phyloP scores from a whole-genome alignment of 495 filamentous ascomycete species.

The Xylaria nigripes region DNA sequence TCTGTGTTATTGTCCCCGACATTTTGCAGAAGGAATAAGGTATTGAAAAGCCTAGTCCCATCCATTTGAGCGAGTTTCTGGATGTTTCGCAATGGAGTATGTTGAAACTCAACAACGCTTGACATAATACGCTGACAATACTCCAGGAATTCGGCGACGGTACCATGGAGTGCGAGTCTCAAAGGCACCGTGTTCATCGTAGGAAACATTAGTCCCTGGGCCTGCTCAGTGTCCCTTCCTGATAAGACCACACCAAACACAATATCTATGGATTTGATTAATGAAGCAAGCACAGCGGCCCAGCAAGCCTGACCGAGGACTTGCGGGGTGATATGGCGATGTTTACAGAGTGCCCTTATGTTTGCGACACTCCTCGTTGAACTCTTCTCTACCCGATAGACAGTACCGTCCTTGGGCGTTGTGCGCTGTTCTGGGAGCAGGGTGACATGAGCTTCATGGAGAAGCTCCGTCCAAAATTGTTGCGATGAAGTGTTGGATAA shows the following conservation, averaged over 20 bases:
- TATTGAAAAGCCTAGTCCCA: conserved; percentile 49
- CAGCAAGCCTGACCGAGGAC: conserved; percentile 58
- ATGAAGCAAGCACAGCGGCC: conserved; percentile 51
- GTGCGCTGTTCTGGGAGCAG: conserved; percentile 24
- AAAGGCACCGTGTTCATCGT: conserved; percentile 71
- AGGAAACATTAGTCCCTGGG: conserved; percentile 58
- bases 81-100: conserved; percentile 57
- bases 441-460: conserved; percentile 40
- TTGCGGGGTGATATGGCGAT: conserved; percentile 52
- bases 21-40: conserved; percentile 62
- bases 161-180: conserved; percentile 56
- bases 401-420: not conserved
- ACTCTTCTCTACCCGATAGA: conserved; percentile 39
- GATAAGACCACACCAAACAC: conserved; percentile 65
- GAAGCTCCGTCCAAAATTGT: conserved; percentile 53
- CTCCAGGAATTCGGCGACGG: conserved; percentile 47
- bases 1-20: conserved; percentile 10
- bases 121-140: conserved; percentile 57
- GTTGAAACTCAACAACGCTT: conserved; percentile 47
- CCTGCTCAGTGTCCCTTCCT: conserved; percentile 52
- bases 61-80: conserved; percentile 34
- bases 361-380: conserved; percentile 30
- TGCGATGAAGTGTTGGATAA: conserved; percentile 30
- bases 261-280: conserved; percentile 51
- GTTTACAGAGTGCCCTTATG: conserved; percentile 47